A percentile compares a stretch with the other conserved stretches of the same genome.
phyloP scores from a whole-genome alignment of 768 basidiomycete genomes.

The Mycena pura region DNA sequence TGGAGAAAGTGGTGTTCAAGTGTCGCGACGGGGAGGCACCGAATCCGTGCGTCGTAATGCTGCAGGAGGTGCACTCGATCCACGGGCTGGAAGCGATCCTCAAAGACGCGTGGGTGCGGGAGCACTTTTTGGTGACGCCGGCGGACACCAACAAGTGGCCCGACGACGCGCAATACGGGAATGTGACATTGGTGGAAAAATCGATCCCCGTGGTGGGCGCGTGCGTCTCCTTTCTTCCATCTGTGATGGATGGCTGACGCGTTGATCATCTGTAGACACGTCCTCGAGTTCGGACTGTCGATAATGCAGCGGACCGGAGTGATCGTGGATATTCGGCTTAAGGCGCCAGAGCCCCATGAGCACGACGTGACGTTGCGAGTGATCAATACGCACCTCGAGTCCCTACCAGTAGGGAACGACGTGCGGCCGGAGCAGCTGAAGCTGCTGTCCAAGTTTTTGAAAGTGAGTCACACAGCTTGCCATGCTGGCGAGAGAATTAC shows the following conservation, averaged over 20 bases:
- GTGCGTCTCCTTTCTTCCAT: not conserved
- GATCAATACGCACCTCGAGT: constrained; percentile 80
- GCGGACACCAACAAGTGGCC: constrained; percentile 63
- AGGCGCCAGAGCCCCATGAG: constrained; percentile 37
- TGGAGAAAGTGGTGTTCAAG: constrained; percentile 58
- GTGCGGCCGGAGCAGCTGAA: constrained; percentile 59
- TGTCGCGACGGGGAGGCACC: constrained; percentile 55
- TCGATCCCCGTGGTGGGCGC: constrained; percentile 51
- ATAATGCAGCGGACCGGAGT: constrained; percentile 61
- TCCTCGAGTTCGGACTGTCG: constrained; percentile 60
- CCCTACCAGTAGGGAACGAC: constrained; percentile 50
- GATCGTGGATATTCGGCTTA: constrained; percentile 61
- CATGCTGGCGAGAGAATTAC: not conserved
- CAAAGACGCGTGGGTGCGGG: constrained; percentile 66
- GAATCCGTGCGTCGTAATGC: constrained; percentile 65
- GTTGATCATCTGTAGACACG: too few relatives aligned
- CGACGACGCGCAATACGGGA: constrained; percentile 58
- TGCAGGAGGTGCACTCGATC: constrained; percentile 66
- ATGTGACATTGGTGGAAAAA: constrained; percentile 71
- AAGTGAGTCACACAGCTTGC: constrained; percentile 34
- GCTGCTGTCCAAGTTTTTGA: constrained; percentile 57
- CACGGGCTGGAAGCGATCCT: constrained; percentile 57
- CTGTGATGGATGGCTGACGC: too few relatives aligned
- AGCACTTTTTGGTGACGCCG: constrained; percentile 65
- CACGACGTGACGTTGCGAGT: constrained; percentile 59